A percentile compares a stretch with the other conserved stretches of the same genome.
Evolutionary conservation across 2,329 filamentous ascomycete genomes (phyloP).

Genomic region (Chaetomiaceae sp.): DNA sequence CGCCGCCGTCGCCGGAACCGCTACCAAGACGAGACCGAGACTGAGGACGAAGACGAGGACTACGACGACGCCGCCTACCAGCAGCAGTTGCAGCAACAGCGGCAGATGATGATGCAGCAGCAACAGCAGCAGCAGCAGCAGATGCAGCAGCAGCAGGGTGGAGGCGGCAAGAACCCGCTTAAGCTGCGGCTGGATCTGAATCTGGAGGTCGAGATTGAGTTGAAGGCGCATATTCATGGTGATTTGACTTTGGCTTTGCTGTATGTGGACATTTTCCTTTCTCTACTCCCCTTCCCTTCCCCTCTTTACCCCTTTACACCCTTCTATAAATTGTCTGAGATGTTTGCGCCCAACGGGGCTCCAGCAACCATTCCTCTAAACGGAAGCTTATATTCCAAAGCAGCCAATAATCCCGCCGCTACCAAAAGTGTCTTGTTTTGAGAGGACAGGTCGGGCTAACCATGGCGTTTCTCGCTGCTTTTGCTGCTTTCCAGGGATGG

Average conservation of each 20-base stretch:
- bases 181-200: conserved; percentile 70
- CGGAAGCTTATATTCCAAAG: conserved; percentile 6
- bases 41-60: conserved; percentile 21
- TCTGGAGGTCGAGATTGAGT: conserved; percentile 72
- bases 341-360: too few relatives aligned
- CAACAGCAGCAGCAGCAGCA: conserved; percentile 26
- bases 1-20: conserved; percentile 11
- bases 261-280: conserved; percentile 41
- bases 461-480: conserved; percentile 4
- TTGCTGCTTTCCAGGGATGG: conserved; percentile 16
- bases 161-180: conserved; percentile 54
- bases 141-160: conserved; percentile 32
- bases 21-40: conserved; percentile 21
- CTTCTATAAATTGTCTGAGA: too few relatives aligned
- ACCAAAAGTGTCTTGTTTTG: neutral
- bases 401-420: conserved; percentile 7
- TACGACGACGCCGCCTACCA: conserved; percentile 22
- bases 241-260: conserved; percentile 69
- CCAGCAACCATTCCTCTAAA: neutral
- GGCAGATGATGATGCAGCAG: conserved; percentile 27
- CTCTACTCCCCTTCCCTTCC: neutral
- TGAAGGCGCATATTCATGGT: conserved; percentile 75
- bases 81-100: conserved; percentile 25
- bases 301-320: neutral
- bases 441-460: conserved; percentile 16